Conservation (phyloP, 768 basidiomycete genomes). For the Dacryopinax spathularia region DNA sequence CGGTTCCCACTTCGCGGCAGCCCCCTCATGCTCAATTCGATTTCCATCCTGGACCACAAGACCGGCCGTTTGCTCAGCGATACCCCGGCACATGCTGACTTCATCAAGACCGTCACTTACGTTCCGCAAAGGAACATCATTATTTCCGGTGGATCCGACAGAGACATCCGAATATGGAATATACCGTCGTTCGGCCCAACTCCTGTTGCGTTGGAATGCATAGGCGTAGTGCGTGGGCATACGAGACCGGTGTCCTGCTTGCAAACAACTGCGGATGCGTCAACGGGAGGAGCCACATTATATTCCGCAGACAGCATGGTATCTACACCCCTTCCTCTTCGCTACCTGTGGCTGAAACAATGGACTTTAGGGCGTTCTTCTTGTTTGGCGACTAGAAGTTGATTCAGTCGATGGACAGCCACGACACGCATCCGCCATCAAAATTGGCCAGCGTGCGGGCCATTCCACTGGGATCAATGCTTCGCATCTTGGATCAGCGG, state of each 20-base stretch:
- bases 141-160: neutral
- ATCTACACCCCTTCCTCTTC: neutral
- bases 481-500: neutral
- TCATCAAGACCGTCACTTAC: neutral
- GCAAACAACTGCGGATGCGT: neutral
- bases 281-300: neutral
- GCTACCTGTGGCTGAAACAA: neutral
- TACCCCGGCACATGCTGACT: neutral
- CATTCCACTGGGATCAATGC: neutral
- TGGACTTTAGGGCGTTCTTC: neutral
- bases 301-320: neutral
- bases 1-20: neutral
- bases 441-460: neutral
- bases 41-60: too few species aligned
- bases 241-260: neutral
- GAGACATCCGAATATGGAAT: neutral
- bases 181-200: neutral
- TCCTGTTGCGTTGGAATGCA: neutral
- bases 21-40: neutral
- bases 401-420: neutral
- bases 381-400: neutral
- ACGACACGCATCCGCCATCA: neutral
- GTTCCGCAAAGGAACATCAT: neutral
- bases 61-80: neutral
- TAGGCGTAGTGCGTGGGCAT: neutral